Evolutionary conservation across 2,329 filamentous ascomycete genomes (phyloP).

Genomic region (Penicillium sclerotigenum): DNA sequence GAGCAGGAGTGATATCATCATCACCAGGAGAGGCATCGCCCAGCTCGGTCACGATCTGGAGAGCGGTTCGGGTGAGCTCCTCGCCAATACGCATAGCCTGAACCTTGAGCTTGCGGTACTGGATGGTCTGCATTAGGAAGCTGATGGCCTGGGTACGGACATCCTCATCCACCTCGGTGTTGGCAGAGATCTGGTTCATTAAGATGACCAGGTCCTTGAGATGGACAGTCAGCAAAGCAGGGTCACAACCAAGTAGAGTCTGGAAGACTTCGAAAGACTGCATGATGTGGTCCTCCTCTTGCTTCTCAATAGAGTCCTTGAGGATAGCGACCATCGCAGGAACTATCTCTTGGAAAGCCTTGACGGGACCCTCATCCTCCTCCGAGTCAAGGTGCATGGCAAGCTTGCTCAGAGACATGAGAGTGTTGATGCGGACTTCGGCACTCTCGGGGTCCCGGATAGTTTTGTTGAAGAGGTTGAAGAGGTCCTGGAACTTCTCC

Average conservation of each 20-base stretch:
- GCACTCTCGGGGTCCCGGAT: slow-evolving; percentile 87
- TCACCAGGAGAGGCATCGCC: slow-evolving; percentile 66
- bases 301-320: slow-evolving; percentile 74
- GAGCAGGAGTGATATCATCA: slow-evolving; percentile 80
- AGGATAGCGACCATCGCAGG: slow-evolving; percentile 87
- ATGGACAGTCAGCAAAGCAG: slow-evolving; percentile 75
- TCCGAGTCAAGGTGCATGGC: slow-evolving; percentile 85
- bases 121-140: slow-evolving; percentile 88
- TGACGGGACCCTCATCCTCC: slow-evolving; percentile 71
- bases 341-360: slow-evolving; percentile 73
- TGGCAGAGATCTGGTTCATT: slow-evolving; percentile 82
- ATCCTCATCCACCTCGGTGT: slow-evolving; percentile 76
- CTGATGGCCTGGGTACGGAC: slow-evolving; percentile 84
- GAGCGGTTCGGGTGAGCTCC: slow-evolving; percentile 78
- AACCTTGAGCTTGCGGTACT: slow-evolving; percentile 92
- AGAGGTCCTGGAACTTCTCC: slow-evolving; percentile 74
- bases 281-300: slow-evolving; percentile 83
- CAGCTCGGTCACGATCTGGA: slow-evolving; percentile 87
- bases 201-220: slow-evolving; percentile 88
- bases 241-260: slow-evolving; percentile 86
- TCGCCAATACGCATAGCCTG: slow-evolving; percentile 85
- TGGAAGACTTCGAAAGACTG: slow-evolving; percentile 96
- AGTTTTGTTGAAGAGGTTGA: slow-evolving; percentile 78
- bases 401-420: slow-evolving; percentile 83
- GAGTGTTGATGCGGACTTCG: slow-evolving; percentile 91